Base-by-base conservation (phyloP, 2,329 filamentous ascomycete genomes). In the Colletotrichum endophyticum region DNA sequence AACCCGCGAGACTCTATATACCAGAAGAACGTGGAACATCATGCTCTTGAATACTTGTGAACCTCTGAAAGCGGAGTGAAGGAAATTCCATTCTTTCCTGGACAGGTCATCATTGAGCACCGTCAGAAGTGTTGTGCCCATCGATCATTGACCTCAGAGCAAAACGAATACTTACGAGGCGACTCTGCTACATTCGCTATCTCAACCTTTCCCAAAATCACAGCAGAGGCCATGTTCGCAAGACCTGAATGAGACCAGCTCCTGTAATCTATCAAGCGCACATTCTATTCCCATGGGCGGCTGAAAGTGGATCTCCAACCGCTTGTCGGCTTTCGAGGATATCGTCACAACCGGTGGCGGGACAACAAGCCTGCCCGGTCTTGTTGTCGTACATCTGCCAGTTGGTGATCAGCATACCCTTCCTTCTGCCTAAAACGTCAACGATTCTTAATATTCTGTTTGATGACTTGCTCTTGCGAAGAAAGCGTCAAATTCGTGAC, bases 181-280 rank as follows among this genome's bases (percentile, higher is more conserved):
- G 25, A 56, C 0, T 56, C 0, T 56, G n/a, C n/a, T 25, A 1
- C 19, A 0, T n/a, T 7, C 1, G 3, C 0, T n/a, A 56, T 56
- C n/a, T 56, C 49, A 56, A 25, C 1, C 49, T 25, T 0, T 56
- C 0, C 8, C n/a, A 25, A 56, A 9, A 13, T 13, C 1, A 19
- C 8, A 0, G 11, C 49, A 12, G n/a, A n/a, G 13, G 49, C 16
- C 8, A 56, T 8, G 11, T 56, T 56, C 2, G 16, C 49, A 11
- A 56, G 0, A 25, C n/a, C 49, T 25, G 3, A 2, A 7, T 56
- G 19, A 56, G 2, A 56, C 16, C 1, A 56, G 16, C 49, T 19
- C 5, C 0, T 9, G 1, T 12, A 56, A 56, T 0, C 0, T 56
- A 22, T 6, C 19, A 56, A 56, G n/a, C 4, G n/a, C 49, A n/a